Evolutionary conservation across 2,329 filamentous ascomycete genomes (phyloP), one percentile per base, ranked within the genome.

Genomic region (Xylaria sp.): DNA sequence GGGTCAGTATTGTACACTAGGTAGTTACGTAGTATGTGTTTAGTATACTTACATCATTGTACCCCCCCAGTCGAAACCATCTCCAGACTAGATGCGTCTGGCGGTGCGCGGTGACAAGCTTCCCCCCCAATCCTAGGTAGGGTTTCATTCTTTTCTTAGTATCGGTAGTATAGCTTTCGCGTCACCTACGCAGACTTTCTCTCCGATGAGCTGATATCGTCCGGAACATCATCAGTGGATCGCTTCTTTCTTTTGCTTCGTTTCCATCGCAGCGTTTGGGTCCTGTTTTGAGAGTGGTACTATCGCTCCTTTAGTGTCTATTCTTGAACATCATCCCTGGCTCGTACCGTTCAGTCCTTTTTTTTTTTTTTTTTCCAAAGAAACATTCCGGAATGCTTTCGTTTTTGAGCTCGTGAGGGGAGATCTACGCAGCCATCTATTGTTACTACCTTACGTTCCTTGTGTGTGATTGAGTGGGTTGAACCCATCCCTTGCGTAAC

Each of bases 41-140:
- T n/a, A n/a, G n/a, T n/a, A n/a, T n/a, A n/a, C n/a, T n/a, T n/a
- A n/a, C n/a, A n/a, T n/a, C n/a, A n/a, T n/a, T n/a, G n/a, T n/a
- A n/a, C n/a, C n/a, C 32, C 58, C 69, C 69, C 50, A 23, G 66
- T 70, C 66, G 66, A 70, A 70, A 70, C 69, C 61, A 68, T 66
- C 59, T 70, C 65, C 62, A 70, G 66, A 70, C 69, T 53, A 59
- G 21, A 50, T 47, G 44, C 57, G 65, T 70, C 61, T 60, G 57
- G 62, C 29, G 8, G 8, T 32, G 27, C 51, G 13, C 29, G 27
- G 44, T 21, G 18, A 27, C 44, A 12, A 37, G 13, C 18, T 42
- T 21, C 37, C 54, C 42, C 27, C 40, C 40, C 40, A 21, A 44
- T 32, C n/a, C 48, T 27, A 9, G 44, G 10, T 27, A 9, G 44